These are phyloP conservation scores for Corinectria fuckeliana DNA, from an alignment of 2,329 filamentous ascomycete genomes.

Conservation along the genomic window DNA sequence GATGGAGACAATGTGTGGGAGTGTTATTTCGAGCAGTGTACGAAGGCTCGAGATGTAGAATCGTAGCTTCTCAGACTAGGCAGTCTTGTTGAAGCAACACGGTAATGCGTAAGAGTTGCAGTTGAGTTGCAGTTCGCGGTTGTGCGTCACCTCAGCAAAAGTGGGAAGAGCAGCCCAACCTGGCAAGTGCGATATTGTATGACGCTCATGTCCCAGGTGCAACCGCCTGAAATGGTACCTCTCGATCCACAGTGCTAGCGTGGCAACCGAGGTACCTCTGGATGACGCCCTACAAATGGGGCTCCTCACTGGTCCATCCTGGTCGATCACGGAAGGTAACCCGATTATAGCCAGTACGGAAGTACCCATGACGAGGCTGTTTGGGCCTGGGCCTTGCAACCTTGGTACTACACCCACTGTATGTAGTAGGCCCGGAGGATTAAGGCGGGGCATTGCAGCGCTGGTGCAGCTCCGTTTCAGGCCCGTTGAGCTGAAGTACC, in stretches of 20 bases:
- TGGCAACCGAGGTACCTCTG: constrained; percentile 3
- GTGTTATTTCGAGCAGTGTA: not conserved
- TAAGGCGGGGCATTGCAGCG: constrained; percentile 7
- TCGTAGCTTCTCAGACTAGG: not conserved
- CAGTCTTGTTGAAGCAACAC: not conserved
- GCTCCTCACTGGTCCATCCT: not conserved
- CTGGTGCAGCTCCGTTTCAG: not conserved
- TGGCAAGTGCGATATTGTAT: constrained; percentile 25
- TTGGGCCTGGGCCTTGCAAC: not conserved
- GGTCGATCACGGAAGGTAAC: constrained; percentile 4
- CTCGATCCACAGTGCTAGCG: not conserved
- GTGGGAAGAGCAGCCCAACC: constrained; percentile 32
- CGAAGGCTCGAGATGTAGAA: not conserved
- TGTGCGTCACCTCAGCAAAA: constrained; percentile 34
- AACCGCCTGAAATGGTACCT: not conserved
- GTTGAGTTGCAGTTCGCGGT: not conserved
- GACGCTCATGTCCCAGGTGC: constrained; percentile 27
- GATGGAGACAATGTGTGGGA: not conserved
- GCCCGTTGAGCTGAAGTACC: not conserved
- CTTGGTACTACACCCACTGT: too few relatives aligned
- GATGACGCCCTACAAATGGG: not conserved
- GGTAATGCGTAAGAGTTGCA: not conserved
- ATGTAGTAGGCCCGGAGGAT: not conserved
- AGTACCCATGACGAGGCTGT: not conserved
- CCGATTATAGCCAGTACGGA: not conserved